Evolutionary conservation across 805 yeast species (phyloP), one percentile per base, ranked within the genome.

Genomic region (Schwanniomyces yamadae): DNA sequence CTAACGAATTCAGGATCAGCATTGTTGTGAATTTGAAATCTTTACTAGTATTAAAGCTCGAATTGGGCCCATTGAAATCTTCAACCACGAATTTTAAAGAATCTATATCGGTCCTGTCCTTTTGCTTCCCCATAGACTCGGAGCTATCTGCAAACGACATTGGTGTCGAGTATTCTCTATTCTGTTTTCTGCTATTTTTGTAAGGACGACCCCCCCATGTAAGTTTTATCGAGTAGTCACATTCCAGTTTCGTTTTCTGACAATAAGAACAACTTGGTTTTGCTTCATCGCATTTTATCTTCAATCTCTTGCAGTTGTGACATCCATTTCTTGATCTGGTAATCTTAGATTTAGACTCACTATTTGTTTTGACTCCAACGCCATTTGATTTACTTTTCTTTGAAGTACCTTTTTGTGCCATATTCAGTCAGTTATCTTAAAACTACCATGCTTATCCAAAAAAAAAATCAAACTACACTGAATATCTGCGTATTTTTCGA

Each of bases 191-290:
- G 3, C 63, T 54, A 30, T 64, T 63, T 45, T 76, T 75, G 52
- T 67, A 75, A 0, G 86, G 86, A 32, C 89, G 57, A 0, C 90
- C 90, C 13, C 87, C 89, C 91, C 91, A 84, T 0, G 78, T 73
- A 21, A 84, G 61, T 41, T 71, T 75, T 7, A 84, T 48, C 4
- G 80, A 63, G 46, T 84, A 84, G 49, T 82, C 89, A 57, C 93
- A 84, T 11, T 58, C 55, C 7, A 48, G 37, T 1, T 59, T 56
- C 2, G 70, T 56, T 41, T 73, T 77, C 1, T 50, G 26, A 52
- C 95, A 84, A 39, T 73, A 67, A 0, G 71, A 48, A 48, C 95
- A 84, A 0, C 49, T 41, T 0, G 93, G 93, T 49, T 79, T 80
- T 13, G 35, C 42, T 52, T 84, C 91, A 46, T 80, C 82, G 50